phyloP scores from a whole-genome alignment of 1,139 yeast species.

The Zygotorulaspora mrakii region DNA sequence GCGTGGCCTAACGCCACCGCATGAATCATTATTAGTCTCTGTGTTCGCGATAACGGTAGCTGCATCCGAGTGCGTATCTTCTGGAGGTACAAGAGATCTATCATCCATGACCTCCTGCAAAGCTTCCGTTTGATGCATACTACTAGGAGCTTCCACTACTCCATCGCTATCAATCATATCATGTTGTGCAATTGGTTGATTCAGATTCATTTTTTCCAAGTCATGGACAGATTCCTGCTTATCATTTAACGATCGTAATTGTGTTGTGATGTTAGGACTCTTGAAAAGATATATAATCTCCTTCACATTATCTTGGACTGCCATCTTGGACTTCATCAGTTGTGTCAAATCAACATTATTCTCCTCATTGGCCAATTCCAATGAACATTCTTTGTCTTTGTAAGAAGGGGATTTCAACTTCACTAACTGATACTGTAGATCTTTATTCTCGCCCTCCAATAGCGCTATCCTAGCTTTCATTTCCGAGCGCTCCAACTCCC shows the following conservation, averaged over 20 bases:
- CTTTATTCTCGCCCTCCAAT: slow-evolving; percentile 59
- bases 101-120: slow-evolving; percentile 6
- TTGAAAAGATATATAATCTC: slow-evolving; percentile 37
- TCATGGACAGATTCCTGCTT: slow-evolving; percentile 24
- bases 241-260: slow-evolving; percentile 27
- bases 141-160: background rate
- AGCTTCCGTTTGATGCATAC: slow-evolving; percentile 7
- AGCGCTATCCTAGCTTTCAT: slow-evolving; percentile 59
- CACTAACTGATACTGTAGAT: slow-evolving; percentile 48
- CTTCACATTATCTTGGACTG: slow-evolving; percentile 36
- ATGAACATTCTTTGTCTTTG: background rate
- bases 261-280: slow-evolving; percentile 29
- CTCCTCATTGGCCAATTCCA: slow-evolving; percentile 3
- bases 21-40: slow-evolving; percentile 4
- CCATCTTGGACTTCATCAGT: slow-evolving; percentile 27
- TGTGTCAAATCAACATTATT: slow-evolving; percentile 14
- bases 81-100: background rate
- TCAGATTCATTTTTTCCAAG: slow-evolving; percentile 26
- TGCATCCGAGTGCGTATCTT: slow-evolving; percentile 12
- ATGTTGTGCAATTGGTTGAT: slow-evolving; percentile 8
- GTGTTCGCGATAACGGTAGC: slow-evolving; percentile 12
- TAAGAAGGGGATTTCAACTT: slow-evolving; percentile 37
- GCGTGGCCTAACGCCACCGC: slow-evolving; percentile 11
- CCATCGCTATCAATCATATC: background rate
- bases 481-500: slow-evolving; percentile 54